A percentile compares a stretch with the other conserved stretches of the same genome.
Conservation (phyloP, 2,329 filamentous ascomycete species). For the Neofusicoccum kwambonambiense region DNA sequence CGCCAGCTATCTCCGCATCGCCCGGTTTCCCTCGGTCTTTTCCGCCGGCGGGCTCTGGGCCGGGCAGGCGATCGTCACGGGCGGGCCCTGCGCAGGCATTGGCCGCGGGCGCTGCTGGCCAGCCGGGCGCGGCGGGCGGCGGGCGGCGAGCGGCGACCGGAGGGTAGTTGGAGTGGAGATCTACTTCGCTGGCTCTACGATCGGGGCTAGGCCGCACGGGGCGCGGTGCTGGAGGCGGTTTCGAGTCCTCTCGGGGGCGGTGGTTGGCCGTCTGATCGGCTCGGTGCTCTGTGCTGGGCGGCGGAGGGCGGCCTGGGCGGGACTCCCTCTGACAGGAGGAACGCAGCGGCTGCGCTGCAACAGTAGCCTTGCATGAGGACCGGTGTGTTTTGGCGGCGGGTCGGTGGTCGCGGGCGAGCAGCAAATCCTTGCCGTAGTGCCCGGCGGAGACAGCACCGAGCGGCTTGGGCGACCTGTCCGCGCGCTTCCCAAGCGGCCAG, state of each 20-base stretch:
- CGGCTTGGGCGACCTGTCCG: background rate
- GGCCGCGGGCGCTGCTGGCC: background rate
- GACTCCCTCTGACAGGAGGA: background rate
- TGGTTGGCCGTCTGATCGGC: background rate
- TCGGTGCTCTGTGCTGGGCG: background rate
- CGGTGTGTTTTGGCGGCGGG: background rate
- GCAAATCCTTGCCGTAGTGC: background rate
- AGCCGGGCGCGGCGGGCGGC: background rate
- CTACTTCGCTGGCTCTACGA: background rate
- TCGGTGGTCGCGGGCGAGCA: background rate
- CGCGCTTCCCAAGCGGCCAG: background rate
- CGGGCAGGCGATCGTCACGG: background rate
- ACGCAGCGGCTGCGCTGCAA: background rate
- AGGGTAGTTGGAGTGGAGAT: background rate
- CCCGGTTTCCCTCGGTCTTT: background rate
- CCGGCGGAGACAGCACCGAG: constrained; percentile 6
- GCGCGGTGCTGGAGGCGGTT: background rate
- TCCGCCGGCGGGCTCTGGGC: background rate
- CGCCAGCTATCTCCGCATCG: constrained; percentile 4
- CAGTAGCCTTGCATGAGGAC: background rate
- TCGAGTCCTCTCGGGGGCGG: background rate
- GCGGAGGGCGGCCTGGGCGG: background rate
- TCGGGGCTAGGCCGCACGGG: background rate
- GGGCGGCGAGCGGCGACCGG: background rate
- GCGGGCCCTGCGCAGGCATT: background rate